Conservation (phyloP, 2,329 filamentous ascomycete species). For the Cladosporium sp. region DNA sequence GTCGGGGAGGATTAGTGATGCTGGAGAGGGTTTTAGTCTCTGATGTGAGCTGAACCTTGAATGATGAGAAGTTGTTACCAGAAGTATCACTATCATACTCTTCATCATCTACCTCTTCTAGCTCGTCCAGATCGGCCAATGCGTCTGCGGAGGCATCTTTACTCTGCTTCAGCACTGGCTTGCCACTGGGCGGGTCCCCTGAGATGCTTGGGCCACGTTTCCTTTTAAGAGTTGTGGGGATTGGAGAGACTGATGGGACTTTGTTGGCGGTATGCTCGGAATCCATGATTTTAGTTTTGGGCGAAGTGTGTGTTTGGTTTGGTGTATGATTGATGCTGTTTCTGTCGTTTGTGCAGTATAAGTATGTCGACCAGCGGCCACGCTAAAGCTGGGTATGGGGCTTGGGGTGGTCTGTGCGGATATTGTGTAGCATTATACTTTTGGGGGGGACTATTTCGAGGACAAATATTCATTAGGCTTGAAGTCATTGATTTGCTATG, state of each 20-base stretch:
- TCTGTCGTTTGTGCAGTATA: not conserved
- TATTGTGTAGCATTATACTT: not conserved
- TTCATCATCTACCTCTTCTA: not conserved
- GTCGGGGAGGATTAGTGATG: constrained; percentile 1
- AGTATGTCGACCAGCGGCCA: constrained; percentile 1
- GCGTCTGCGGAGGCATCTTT: constrained; percentile 3
- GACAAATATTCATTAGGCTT: not conserved
- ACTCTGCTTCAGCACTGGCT: constrained; percentile 12
- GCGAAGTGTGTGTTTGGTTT: not conserved
- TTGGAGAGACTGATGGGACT: constrained; percentile 6
- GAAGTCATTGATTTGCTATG: not conserved
- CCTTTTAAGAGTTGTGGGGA: constrained; percentile 13
- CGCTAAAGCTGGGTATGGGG: not conserved
- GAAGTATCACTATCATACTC: constrained; percentile 6
- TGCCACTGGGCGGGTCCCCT: constrained; percentile 16
- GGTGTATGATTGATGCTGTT: not conserved
- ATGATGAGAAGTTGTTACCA: not conserved
- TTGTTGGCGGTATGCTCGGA: not conserved
- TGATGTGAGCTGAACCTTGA: no score
- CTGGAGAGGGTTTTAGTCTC: not conserved
- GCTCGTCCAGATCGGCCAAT: not conserved
- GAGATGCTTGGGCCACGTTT: constrained; percentile 19
- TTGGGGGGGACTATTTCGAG: not conserved
- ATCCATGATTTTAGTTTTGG: not conserved
- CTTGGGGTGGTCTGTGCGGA: constrained; percentile 2